phyloP scores from a whole-genome alignment of 2,329 filamentous ascomycete genomes.

The Fusarium sp. region DNA sequence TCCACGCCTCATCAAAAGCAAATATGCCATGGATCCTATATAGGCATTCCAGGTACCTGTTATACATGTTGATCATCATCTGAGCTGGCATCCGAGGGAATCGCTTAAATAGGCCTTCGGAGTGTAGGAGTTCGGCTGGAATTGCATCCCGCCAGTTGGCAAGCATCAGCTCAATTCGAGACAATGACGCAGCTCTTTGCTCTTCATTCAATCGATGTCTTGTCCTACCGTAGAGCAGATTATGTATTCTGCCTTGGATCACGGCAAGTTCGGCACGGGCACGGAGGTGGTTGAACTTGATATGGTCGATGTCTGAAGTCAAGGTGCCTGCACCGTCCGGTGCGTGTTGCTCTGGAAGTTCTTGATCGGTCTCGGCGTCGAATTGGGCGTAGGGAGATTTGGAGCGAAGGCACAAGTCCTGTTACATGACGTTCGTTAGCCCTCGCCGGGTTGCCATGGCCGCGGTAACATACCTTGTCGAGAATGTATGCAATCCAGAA shows the following conservation, averaged over 20 bases:
- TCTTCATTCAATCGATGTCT: background rate
- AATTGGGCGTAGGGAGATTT: conserved; percentile 49
- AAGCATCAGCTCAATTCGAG: conserved; percentile 2
- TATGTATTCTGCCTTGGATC: conserved; percentile 8
- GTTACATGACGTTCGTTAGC: no score
- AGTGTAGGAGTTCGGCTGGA: conserved; percentile 1
- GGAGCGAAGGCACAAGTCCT: conserved; percentile 48
- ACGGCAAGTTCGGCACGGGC: conserved; percentile 7
- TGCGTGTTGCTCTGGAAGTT: conserved; percentile 27
- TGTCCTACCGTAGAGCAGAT: conserved; percentile 12
- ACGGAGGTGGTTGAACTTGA: conserved; percentile 7
- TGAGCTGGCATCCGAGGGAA: background rate
- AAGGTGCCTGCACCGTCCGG: background rate
- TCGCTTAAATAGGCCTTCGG: background rate
- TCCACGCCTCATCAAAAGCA: conserved; percentile 14
- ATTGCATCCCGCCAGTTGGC: conserved; percentile 3
- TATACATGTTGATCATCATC: conserved; percentile 17
- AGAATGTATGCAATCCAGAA: conserved; percentile 52
- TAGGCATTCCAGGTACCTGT: conserved; percentile 12
- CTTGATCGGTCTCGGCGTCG: conserved; percentile 51
- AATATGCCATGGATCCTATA: conserved; percentile 9
- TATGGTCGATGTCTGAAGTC: background rate
- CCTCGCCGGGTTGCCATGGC: no score
- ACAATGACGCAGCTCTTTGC: background rate
- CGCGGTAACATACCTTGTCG: conserved; percentile 35